Evolutionary conservation across 345 rosid genomes (phyloP).

Genomic region (Citrus unshiu): DNA sequence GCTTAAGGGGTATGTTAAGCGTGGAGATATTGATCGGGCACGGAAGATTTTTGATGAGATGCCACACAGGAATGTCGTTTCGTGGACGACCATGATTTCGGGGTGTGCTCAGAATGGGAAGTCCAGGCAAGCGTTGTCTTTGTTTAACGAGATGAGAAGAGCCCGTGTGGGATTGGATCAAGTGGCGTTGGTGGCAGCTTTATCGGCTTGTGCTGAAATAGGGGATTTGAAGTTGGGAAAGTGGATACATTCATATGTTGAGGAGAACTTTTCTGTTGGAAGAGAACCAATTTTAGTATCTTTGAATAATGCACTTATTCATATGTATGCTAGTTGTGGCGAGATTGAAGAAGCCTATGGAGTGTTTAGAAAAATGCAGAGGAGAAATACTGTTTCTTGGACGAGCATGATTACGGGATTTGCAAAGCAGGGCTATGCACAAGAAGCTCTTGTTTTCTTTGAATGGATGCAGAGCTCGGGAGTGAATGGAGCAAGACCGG

Average conservation of each 20-base stretch:
- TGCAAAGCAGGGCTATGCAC: slow-evolving; percentile 38
- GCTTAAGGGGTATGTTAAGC: slow-evolving; percentile 30
- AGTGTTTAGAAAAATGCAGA: slow-evolving; percentile 29
- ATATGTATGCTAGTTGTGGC: slow-evolving; percentile 53
- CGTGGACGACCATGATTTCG: slow-evolving; percentile 41
- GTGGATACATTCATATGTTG: slow-evolving; percentile 35
- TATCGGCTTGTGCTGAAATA: slow-evolving; percentile 42
- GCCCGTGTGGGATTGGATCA: slow-evolving; percentile 29
- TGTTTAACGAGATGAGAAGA: slow-evolving; percentile 35
- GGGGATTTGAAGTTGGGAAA: slow-evolving; percentile 34
- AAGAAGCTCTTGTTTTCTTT: slow-evolving; percentile 36
- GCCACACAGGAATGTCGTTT: slow-evolving; percentile 35
- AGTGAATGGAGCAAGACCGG: slow-evolving; percentile 29
- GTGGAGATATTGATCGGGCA: slow-evolving; percentile 28
- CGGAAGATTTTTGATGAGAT: slow-evolving; percentile 31
- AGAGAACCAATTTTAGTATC: slow-evolving; percentile 21
- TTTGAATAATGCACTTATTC: slow-evolving; percentile 38
- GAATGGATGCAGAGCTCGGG: slow-evolving; percentile 37
- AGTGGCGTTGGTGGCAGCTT: slow-evolving; percentile 31
- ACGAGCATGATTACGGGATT: slow-evolving; percentile 39
- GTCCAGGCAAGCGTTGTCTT: slow-evolving; percentile 33
- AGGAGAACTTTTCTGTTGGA: slow-evolving; percentile 7
- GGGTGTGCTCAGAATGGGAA: slow-evolving; percentile 31
- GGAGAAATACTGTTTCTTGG: slow-evolving; percentile 36
- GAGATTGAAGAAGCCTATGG: slow-evolving; percentile 33